Conservation (phyloP, 2,329 filamentous ascomycete species). For the Chalaropsis ovoidea region DNA sequence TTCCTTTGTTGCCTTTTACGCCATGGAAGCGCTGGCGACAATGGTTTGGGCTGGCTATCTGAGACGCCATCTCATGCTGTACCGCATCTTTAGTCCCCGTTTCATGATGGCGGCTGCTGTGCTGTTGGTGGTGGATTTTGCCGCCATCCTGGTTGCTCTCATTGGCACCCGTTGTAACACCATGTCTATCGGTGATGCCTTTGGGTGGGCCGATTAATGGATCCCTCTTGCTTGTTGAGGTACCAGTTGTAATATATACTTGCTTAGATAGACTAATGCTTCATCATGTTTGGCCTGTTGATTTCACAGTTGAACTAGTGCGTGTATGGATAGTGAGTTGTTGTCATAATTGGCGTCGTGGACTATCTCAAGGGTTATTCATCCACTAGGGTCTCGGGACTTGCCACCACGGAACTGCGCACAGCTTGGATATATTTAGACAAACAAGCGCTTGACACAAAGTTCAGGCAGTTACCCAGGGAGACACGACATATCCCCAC, state of each 20-base stretch:
- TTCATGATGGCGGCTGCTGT: slow-evolving; percentile 73
- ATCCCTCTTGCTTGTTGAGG: neutral
- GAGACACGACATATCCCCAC: slow-evolving; percentile 5
- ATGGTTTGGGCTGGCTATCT: slow-evolving; percentile 85
- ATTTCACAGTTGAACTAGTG: no score
- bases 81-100: slow-evolving; percentile 80
- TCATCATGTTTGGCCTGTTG: neutral
- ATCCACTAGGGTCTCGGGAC: neutral
- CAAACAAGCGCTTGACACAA: slow-evolving; percentile 3
- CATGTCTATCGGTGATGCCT: slow-evolving; percentile 71
- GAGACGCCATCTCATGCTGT: slow-evolving; percentile 89
- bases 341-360: no score
- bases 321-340: no score
- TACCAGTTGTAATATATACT: neutral
- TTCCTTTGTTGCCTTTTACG: slow-evolving; percentile 72
- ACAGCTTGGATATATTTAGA: neutral
- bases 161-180: slow-evolving; percentile 66
- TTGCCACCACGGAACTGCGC: neutral
- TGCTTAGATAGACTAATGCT: neutral
- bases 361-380: neutral
- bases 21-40: slow-evolving; percentile 71
- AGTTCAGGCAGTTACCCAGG: slow-evolving; percentile 11
- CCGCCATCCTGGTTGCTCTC: slow-evolving; percentile 61
- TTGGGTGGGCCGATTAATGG: slow-evolving; percentile 59
- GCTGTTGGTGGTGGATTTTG: slow-evolving; percentile 65